Conservation (phyloP, 2,329 filamentous ascomycete species). For the Colletotrichum coccodes region DNA sequence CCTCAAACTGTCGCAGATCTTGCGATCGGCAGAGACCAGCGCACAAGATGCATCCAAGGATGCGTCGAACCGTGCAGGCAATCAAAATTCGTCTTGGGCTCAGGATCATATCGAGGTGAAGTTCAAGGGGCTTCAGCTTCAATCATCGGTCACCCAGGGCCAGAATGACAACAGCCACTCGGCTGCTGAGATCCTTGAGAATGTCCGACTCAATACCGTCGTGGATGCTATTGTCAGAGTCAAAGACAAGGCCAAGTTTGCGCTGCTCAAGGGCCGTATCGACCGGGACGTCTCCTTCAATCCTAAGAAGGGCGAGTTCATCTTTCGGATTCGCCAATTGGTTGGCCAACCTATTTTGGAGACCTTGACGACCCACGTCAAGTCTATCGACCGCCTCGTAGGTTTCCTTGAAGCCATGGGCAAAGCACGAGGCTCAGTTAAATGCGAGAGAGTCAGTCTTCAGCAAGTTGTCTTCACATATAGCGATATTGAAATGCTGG, state of each 20-base stretch:
- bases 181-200: conserved; percentile 4
- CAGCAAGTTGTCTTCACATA: conserved; percentile 77
- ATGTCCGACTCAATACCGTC: conserved; percentile 15
- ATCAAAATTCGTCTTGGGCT: conserved; percentile 59
- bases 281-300: conserved; percentile 73
- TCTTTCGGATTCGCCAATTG: conserved; percentile 66
- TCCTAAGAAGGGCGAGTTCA: conserved; percentile 68
- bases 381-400: conserved; percentile 76
- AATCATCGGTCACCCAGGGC: conserved; percentile 16
- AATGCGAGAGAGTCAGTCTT: conserved; percentile 69
- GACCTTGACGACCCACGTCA: conserved; percentile 68
- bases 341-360: conserved; percentile 70
- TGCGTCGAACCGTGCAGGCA: conserved; percentile 36
- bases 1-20: conserved; percentile 59
- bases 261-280: conserved; percentile 62
- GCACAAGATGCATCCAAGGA: background rate
- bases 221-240: conserved; percentile 65
- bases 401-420: conserved; percentile 75
- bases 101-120: conserved; percentile 67
- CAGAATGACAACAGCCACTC: conserved; percentile 5
- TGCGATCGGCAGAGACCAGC: background rate
- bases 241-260: conserved; percentile 62
- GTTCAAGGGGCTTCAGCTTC: conserved; percentile 59
- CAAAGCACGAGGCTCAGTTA: conserved; percentile 62
- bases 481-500: conserved; percentile 45